Conservation (phyloP, 192 early-diverging fungal species). For the Allomyces macrogynus region DNA sequence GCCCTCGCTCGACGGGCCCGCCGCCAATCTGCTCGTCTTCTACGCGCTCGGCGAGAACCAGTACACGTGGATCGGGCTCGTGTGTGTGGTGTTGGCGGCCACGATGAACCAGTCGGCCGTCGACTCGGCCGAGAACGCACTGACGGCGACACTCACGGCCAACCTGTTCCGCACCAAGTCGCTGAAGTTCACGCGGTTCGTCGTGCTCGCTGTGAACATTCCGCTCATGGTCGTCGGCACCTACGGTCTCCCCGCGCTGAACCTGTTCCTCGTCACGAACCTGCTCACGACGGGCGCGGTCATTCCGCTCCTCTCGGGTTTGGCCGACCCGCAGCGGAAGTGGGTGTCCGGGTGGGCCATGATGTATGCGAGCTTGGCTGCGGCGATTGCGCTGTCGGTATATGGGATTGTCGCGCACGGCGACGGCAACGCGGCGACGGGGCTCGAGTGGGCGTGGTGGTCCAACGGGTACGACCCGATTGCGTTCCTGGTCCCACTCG, state of each 20-base stretch:
- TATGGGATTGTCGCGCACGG: background rate
- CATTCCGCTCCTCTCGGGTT: background rate
- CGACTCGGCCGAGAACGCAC: constrained; percentile 23
- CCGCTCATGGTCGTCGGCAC: background rate
- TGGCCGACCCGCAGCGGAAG: background rate
- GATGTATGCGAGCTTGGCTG: background rate
- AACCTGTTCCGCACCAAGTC: background rate
- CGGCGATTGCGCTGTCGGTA: background rate
- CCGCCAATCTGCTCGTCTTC: constrained; percentile 2
- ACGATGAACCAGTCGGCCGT: constrained; percentile 27
- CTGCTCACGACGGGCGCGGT: background rate
- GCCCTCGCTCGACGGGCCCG: background rate
- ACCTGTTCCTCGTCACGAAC: constrained; percentile 1
- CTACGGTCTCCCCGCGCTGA: background rate
- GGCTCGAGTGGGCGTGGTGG: background rate
- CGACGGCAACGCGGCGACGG: background rate
- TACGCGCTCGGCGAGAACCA: constrained; percentile 16
- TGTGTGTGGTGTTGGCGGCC: constrained; percentile 15
- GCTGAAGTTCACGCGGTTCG: background rate
- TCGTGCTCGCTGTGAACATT: background rate
- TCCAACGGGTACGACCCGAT: background rate
- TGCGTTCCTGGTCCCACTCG: background rate
- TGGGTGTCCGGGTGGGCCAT: background rate
- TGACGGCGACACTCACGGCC: constrained; percentile 11
- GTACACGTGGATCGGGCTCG: constrained; percentile 11